Conservation (phyloP, 192 early-diverging fungal genomes). For the Chytriomyces confervae region DNA sequence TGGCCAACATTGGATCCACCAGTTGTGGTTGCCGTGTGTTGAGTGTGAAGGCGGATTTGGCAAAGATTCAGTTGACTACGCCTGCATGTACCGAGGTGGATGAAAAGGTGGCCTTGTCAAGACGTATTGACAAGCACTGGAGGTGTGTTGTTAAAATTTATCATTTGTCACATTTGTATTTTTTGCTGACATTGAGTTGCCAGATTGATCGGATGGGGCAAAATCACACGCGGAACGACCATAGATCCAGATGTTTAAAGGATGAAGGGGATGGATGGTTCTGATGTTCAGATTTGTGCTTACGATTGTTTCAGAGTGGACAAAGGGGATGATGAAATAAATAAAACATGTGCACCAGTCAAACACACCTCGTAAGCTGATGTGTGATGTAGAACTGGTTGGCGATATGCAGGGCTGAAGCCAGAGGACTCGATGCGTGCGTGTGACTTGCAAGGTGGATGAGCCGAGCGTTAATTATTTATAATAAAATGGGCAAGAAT, state of each 20-base stretch:
- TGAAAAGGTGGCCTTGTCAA: conserved; percentile 93
- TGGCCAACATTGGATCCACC: conserved; percentile 96
- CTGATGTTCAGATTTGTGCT: not conserved
- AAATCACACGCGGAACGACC: conserved; percentile 82
- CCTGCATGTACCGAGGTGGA: conserved; percentile 94
- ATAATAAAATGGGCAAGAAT: too few relatives aligned
- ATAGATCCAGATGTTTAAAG: conserved; percentile 60
- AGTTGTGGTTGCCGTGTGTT: conserved; percentile 94
- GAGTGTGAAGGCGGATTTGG: conserved; percentile 91
- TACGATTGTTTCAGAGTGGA: not conserved
- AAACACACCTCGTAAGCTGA: not conserved
- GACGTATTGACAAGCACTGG: conserved; percentile 98
- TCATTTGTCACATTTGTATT: conserved; percentile 9
- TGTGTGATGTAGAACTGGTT: not conserved
- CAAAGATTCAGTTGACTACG: conserved; percentile 88
- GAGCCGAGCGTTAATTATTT: too few relatives aligned
- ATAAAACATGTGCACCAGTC: not conserved
- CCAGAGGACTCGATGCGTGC: not conserved
- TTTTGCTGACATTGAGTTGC: conserved; percentile 13
- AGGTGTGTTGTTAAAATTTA: conserved; percentile 62
- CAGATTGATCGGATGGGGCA: conserved; percentile 98
- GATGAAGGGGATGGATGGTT: not conserved
- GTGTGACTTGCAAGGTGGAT: not conserved
- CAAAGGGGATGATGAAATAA: not conserved
- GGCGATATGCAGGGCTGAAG: not conserved